Base-by-base conservation (phyloP, 495 filamentous ascomycete species). In the Trichoderma virens region DNA sequence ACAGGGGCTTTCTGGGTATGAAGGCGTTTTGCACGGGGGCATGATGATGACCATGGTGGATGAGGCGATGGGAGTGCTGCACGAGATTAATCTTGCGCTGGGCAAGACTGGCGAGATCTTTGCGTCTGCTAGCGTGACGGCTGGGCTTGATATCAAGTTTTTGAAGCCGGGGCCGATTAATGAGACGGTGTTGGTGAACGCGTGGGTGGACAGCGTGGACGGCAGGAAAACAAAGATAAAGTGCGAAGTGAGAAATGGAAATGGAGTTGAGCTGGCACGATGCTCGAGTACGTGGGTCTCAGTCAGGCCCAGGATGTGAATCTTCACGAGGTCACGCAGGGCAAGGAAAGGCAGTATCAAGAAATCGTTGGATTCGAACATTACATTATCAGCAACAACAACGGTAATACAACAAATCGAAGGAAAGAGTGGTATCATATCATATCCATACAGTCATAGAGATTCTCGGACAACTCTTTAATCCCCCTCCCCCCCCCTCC, bases 11-110 rank as follows among this genome's bases (percentile, higher is more conserved):
- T 41, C 18, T 14, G 61, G 61, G n/a, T 38, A 30, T 11, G 34
- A 38, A 20, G 27, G 27, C 27, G 27, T 62, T 5, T 41, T 62
- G n/a, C 61, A 62, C 61, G 61, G 61, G 5, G 61, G 61, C 27
- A 45, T 62, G 35, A 47, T 43, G 5, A 62, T 45, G 61, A 30
- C 61, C n/a, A 41, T 62, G 38, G 61, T 45, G 27, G 61, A 62
- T 34, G 61, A 62, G 61, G 18, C 35, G 3, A 62, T 62, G 61
- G 61, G 61, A 23, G 8, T 41, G 6, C 20, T 62, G 20, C 32
- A 27, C 35, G 61, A 62, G 35, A 62, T 62, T 16, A 62, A 62
- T 28, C 23, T 18, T 34, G 61, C 61, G 8, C 38, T 62, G 20
- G 61, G 61, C 18, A 62, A 62, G 25, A 28, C 20, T 2, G 35